phyloP scores from a whole-genome alignment of 805 yeast genomes.

The Candida pseudoglaebosa region DNA sequence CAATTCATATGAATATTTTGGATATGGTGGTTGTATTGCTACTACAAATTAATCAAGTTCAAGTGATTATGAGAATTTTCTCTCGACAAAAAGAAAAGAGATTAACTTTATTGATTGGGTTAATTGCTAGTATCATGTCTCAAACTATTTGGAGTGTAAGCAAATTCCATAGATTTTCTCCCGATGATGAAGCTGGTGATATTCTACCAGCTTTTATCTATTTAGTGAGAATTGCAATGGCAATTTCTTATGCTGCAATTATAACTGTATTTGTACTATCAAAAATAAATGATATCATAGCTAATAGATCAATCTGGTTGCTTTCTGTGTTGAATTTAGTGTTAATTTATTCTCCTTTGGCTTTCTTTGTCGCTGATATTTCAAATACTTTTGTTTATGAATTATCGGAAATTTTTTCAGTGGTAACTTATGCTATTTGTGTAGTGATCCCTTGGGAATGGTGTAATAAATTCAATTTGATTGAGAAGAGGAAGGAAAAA shows the following conservation, averaged over 20 bases:
- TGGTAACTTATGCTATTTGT: conserved; percentile 66
- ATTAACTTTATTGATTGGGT: conserved; percentile 56
- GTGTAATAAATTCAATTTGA: conserved; percentile 60
- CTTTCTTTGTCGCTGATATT: conserved; percentile 72
- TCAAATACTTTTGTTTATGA: conserved; percentile 73
- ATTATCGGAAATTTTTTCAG: conserved; percentile 67
- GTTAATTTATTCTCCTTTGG: conserved; percentile 57
- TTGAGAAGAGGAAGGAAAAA: conserved; percentile 58
- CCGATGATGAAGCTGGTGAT: conserved; percentile 45
- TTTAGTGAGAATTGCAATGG: conserved; percentile 65
- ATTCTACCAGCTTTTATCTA: conserved; percentile 73
- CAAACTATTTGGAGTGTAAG: conserved; percentile 72
- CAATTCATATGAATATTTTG: conserved; percentile 47
- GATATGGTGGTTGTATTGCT: conserved; percentile 57
- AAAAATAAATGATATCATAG: conserved; percentile 48
- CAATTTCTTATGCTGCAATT: conserved; percentile 64
- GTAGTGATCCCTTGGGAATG: conserved; percentile 84
- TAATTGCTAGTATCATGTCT: conserved; percentile 46
- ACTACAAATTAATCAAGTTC: conserved; percentile 66
- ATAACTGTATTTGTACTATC: conserved; percentile 52
- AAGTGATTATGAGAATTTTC: conserved; percentile 64
- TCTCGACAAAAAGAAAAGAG: conserved; percentile 66
- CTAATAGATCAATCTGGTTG: conserved; percentile 45
- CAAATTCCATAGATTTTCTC: conserved; percentile 39
- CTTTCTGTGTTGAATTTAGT: conserved; percentile 54